A percentile compares a stretch with the other conserved stretches of the same genome.
Conservation (phyloP, 2,329 filamentous ascomycete genomes). For the Colletotrichum melonis region DNA sequence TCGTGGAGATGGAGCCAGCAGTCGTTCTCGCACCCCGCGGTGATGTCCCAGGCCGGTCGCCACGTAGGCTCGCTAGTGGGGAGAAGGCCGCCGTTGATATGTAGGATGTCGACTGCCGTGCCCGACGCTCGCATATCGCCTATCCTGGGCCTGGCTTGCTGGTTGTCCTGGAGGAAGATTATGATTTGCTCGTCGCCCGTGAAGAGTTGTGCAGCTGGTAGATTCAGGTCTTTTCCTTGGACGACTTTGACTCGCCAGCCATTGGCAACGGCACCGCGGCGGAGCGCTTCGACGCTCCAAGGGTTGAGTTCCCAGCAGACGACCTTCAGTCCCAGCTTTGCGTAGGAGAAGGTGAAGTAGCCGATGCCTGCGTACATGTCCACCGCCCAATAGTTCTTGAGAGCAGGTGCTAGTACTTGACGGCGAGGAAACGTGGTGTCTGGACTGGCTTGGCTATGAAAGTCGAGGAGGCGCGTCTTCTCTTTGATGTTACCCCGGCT, state of each 20-base stretch:
- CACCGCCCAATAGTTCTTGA: constrained; percentile 65
- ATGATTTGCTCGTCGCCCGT: constrained; percentile 66
- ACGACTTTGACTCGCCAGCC: constrained; percentile 72
- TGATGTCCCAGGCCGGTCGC: constrained; percentile 61
- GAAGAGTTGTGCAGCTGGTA: constrained; percentile 51
- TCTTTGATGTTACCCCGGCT: constrained; percentile 90
- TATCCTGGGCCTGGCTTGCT: constrained; percentile 58
- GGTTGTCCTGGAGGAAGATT: constrained; percentile 78
- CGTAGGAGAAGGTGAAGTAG: constrained; percentile 91
- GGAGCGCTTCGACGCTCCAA: constrained; percentile 86
- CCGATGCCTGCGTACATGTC: constrained; percentile 95
- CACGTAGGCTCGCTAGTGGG: constrained; percentile 68
- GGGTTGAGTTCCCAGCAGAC: constrained; percentile 93
- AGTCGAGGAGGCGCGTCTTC: constrained; percentile 79
- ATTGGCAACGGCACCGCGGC: constrained; percentile 78
- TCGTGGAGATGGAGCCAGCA: constrained; percentile 75
- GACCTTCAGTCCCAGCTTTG: constrained; percentile 76
- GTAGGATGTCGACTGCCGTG: constrained; percentile 57
- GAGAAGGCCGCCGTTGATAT: constrained; percentile 73
- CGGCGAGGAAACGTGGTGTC: background rate
- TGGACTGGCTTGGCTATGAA: constrained; percentile 45
- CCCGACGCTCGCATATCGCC: constrained; percentile 44
- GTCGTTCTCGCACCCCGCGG: constrained; percentile 44
- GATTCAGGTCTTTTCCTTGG: constrained; percentile 49
- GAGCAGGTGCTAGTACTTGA: constrained; percentile 4